These are phyloP conservation scores for Opeltia flavorubescens DNA, from an alignment of 495 filamentous ascomycete genomes.

Conservation along the genomic window DNA sequence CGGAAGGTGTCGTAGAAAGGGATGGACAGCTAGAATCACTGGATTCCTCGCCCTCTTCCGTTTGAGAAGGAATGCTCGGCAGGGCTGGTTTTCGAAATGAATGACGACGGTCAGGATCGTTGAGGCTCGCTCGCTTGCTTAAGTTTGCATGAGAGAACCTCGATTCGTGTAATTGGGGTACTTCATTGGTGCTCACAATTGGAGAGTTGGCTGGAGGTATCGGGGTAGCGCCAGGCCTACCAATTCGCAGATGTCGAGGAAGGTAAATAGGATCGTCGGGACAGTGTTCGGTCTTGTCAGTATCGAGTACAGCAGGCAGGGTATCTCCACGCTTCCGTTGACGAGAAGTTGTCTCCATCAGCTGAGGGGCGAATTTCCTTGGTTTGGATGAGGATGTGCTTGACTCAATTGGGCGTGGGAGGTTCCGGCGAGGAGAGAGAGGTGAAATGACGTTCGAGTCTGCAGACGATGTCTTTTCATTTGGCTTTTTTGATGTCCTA, in stretches of 20 bases:
- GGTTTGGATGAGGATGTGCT: conserved; percentile 3
- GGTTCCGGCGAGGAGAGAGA: background rate
- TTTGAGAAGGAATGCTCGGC: conserved; percentile 38
- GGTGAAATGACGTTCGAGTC: background rate
- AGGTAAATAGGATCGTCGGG: conserved; percentile 11
- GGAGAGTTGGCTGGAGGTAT: conserved; percentile 20
- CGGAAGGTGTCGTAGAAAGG: conserved; percentile 33
- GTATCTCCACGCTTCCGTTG: conserved; percentile 28
- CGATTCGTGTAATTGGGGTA: conserved; percentile 23
- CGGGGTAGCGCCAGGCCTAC: conserved; percentile 5
- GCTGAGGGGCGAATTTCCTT: conserved; percentile 40
- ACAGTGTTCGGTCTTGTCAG: conserved; percentile 25
- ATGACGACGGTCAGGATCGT: conserved; percentile 22
- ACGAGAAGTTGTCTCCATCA: conserved; percentile 41
- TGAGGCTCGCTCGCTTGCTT: conserved; percentile 18
- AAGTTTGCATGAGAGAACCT: conserved; percentile 33
- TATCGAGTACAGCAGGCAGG: conserved; percentile 13
- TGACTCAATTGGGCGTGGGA: conserved; percentile 14
- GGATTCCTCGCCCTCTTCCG: conserved; percentile 42
- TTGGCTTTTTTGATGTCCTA: conserved; percentile 33
- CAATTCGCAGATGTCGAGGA: conserved; percentile 7
- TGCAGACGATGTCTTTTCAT: background rate
- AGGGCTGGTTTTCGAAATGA: conserved; percentile 42
- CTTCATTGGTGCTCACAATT: conserved; percentile 8
- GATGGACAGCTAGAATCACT: conserved; percentile 33